A percentile compares a stretch with the other conserved stretches of the same genome.
Evolutionary conservation across 2,329 filamentous ascomycete species (phyloP).

Genomic region (Calonectria hawksworthii): DNA sequence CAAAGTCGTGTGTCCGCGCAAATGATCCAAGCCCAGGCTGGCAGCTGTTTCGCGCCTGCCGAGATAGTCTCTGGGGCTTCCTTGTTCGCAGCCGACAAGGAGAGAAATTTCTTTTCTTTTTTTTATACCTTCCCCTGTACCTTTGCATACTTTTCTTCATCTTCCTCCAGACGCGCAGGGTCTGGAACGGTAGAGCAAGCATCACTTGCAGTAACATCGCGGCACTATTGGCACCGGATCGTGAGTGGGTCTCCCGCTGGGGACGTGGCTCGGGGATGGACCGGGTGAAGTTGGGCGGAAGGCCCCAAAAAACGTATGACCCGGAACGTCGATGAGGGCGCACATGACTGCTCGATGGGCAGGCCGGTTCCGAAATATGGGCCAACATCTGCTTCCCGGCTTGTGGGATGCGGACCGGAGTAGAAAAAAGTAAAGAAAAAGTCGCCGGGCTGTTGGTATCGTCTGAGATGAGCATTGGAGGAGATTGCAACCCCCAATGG

Average conservation of each 20-base stretch:
- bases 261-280: constrained; percentile 31
- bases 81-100: constrained; percentile 19
- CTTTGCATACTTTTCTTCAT: neutral
- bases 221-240: constrained; percentile 29
- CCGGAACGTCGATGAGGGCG: constrained; percentile 25
- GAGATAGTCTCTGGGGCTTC: constrained; percentile 20
- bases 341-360: constrained; percentile 31
- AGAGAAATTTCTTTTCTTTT: neutral
- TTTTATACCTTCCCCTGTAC: neutral
- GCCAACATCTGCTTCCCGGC: neutral
- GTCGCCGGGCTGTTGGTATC: constrained; percentile 16
- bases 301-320: constrained; percentile 43
- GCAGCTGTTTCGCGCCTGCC: constrained; percentile 32
- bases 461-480: neutral
- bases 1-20: constrained; percentile 31
- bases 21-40: constrained; percentile 14
- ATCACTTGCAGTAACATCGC: constrained; percentile 29
- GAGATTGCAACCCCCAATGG: constrained; percentile 18
- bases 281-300: constrained; percentile 26
- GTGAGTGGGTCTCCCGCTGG: constrained; percentile 19
- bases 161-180: neutral
- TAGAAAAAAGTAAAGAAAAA: constrained; percentile 23
- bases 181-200: constrained; percentile 28
- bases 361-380: constrained; percentile 27
- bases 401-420: constrained; percentile 20